Percentiles rank a stretch among this genome's conserved stretches.
phyloP scores from a whole-genome alignment of 495 filamentous ascomycete species.

The Aspergillus sclerotiicarbonarius region DNA sequence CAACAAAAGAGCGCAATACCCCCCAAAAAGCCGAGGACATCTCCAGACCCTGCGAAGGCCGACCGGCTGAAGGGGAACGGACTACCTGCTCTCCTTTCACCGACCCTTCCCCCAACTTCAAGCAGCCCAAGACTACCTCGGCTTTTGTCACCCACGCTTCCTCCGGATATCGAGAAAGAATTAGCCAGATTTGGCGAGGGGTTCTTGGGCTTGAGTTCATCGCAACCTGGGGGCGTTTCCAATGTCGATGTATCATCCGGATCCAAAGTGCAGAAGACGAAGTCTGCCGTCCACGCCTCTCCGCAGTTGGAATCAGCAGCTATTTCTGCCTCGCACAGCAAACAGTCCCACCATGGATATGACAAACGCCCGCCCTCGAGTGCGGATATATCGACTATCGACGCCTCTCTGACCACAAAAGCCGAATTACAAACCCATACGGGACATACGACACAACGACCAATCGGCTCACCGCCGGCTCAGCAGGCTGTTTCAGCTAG shows the following conservation, averaged over 20 bases:
- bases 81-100: conserved; percentile 41
- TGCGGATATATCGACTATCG: background rate
- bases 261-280: conserved; percentile 17
- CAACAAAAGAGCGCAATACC: conserved; percentile 23
- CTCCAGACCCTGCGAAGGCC: conserved; percentile 21
- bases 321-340: conserved; percentile 8
- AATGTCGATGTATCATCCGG: conserved; percentile 12
- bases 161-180: conserved; percentile 50
- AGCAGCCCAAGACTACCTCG: conserved; percentile 34
- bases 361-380: conserved; percentile 6
- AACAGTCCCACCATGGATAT: conserved; percentile 2
- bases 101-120: conserved; percentile 41
- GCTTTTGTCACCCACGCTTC: conserved; percentile 46
- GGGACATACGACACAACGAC: background rate
- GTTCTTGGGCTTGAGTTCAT: conserved; percentile 13
- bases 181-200: conserved; percentile 35
- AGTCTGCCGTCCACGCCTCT: conserved; percentile 9
- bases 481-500: conserved; percentile 5
- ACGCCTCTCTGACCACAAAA: conserved; percentile 6
- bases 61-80: conserved; percentile 25
- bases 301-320: conserved; percentile 11
- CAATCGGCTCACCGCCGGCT: conserved; percentile 1
- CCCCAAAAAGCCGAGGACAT: conserved; percentile 34
- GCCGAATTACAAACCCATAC: conserved; percentile 3
- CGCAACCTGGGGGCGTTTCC: conserved; percentile 12